Evolutionary conservation across 805 yeast species (phyloP), one percentile per base, ranked within the genome.

Genomic region (Suhomyces sp.): DNA sequence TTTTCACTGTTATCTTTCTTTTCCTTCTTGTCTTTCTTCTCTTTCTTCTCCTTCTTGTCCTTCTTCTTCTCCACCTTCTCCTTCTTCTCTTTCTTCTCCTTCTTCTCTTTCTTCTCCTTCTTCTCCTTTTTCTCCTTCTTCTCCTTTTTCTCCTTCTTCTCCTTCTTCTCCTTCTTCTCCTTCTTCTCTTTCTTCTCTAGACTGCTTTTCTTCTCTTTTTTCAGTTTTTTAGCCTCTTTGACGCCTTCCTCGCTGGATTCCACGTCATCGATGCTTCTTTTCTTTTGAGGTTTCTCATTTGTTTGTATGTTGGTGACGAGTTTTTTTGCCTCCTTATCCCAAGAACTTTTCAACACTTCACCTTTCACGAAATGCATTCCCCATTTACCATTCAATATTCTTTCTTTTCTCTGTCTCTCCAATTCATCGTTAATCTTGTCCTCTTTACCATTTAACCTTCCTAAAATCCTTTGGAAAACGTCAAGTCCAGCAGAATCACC

Each of bases 401-500:
- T 82, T 22, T 86, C 87, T 54, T 79, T 78, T 60, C 89, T 78
- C 63, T 86, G 85, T 58, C 82, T 76, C 40, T 88, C 93, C 58
- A 90, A 70, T 62, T 85, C 92, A 54, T 82, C 73, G 52, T 74
- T 73, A 24, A 88, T 80, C 52, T 78, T 80, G 33, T 83, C 87
- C 63, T 87, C 93, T 60, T 85, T 87, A 46, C 97, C 97, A 66
- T 93, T 93, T 56, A 93, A 78, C 65, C 91, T 81, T 9, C 97
- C 97, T 56, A 93, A 74, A 46, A 93, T 81, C 60, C 96, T 80
- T 73, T 93, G 99, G 66, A 94, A 93, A 3, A 87, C 96, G 68
- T 94, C 98, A 42, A 93, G 77, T 3, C 97, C 97, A 9, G 91
- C 88, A 59, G 93, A 85, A 58, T 90, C 96, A 53, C 90, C 96